Evolutionary conservation across 2,329 filamentous ascomycete species (phyloP), one percentile per base, ranked within the genome.

Genomic region (Pyrenophora teres): DNA sequence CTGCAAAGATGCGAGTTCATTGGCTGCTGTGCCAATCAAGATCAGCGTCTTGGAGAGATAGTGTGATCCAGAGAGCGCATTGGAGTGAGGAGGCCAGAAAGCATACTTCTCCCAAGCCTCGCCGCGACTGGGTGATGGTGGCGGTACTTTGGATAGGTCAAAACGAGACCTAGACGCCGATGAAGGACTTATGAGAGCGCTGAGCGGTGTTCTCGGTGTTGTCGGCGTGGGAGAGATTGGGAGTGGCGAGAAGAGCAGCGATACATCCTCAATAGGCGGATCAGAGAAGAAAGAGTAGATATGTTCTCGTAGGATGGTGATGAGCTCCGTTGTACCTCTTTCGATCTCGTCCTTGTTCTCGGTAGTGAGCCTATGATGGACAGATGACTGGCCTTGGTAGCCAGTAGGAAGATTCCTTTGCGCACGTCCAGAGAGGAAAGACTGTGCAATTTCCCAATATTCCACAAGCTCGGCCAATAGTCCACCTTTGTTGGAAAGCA

Each of bases 41-140:
- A 86, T 81, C 18, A 97, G 79, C 70, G 94, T 87, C 70, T 89
- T 91, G 43, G 89, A 86, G 4, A 99, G 81, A 67, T 96, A 97
- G 71, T 96, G 85, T 1, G 93, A 90, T n/a, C 90, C 93, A 52
- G 92, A 95, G 19, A 97, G 78, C 0, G 92, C 92, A 68, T 97
- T 97, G 2, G 92, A 89, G 76, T 89, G 88, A 0, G 93, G 94
- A 3, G 93, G 92, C 92, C 93, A 97, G 74, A 97, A 99, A 0
- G 92, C 93, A 72, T 76, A 94, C 85, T 76, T 93, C 88, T 97
- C 94, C 91, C 92, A 97, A 0, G 87, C 78, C 63, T 96, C 91
- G 5, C 92, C 93, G 38, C 83, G 84, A 62, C 82, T 72, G 4
- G 75, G 89, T 0, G 91, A 90, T 0, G 89, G 90, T 1, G 87